phyloP scores from a whole-genome alignment of 768 basidiomycete species.

The Lactifluus hygrophoroides region DNA sequence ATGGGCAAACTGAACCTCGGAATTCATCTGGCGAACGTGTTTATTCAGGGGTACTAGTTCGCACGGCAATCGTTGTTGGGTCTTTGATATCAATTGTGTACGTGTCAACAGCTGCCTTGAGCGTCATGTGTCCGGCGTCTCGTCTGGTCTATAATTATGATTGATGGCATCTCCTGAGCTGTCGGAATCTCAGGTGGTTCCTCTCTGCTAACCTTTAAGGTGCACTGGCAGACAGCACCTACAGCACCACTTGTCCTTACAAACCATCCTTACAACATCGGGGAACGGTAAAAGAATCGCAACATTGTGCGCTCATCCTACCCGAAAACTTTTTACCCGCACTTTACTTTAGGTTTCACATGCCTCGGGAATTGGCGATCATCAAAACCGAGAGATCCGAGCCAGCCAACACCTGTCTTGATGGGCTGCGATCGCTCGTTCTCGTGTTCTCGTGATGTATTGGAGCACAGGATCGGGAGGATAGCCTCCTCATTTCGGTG shows the following conservation, averaged over 20 bases:
- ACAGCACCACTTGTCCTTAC: no score
- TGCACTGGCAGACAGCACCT: no score
- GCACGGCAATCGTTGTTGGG: neutral
- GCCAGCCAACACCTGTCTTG: no score
- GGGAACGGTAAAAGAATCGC: conserved; percentile 1
- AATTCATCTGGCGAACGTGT: neutral
- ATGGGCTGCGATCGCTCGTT: neutral
- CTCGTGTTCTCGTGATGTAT: no score
- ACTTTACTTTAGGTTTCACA: neutral
- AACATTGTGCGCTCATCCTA: neutral
- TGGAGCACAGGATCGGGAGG: neutral
- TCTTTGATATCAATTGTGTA: conserved; percentile 5
- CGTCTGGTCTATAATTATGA: neutral
- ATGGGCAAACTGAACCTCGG: neutral
- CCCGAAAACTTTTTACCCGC: neutral
- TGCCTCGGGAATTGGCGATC: neutral
- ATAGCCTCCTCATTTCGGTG: neutral
- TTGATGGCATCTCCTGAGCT: neutral
- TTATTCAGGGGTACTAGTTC: neutral
- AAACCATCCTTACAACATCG: neutral
- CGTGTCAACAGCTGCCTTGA: conserved; percentile 8
- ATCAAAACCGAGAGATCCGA: neutral
- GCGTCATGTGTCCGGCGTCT: conserved; percentile 6
- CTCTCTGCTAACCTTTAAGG: no score
- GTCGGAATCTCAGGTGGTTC: conserved; percentile 5